Evolutionary conservation across 352 stramenopile genomes (phyloP).

Genomic region (Pelagophyceae sp.): DNA sequence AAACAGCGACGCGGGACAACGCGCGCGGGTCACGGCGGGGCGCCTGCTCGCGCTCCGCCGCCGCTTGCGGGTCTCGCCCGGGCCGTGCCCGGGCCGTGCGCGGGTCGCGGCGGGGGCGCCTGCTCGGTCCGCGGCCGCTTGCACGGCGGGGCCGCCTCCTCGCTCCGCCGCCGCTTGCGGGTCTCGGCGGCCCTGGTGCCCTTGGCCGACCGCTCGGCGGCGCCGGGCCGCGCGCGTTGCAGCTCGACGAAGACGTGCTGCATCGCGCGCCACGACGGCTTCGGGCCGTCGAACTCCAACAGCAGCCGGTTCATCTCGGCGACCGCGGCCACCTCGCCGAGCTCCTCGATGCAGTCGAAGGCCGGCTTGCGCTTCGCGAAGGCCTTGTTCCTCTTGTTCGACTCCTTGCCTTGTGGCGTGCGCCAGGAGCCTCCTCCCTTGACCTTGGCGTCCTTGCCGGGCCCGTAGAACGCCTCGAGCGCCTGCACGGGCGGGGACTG

Average conservation of each 20-base stretch:
- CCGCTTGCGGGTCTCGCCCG: too few species aligned
- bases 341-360: not conserved
- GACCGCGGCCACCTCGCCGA: not conserved
- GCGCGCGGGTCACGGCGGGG: too few species aligned
- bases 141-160: too few species aligned
- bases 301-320: not conserved
- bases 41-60: too few species aligned
- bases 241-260: not conserved
- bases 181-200: too few species aligned
- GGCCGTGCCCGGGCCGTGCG: too few species aligned
- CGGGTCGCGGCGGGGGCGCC: too few species aligned
- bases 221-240: too few species aligned
- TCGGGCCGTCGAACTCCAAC: not conserved
- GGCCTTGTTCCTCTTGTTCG: not conserved
- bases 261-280: not conserved
- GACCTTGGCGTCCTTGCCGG: not conserved
- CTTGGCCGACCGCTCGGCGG: not conserved
- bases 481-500: not conserved
- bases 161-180: too few species aligned
- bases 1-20: too few species aligned
- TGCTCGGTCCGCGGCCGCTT: too few species aligned
- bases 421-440: not conserved
- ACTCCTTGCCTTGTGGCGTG: not conserved
- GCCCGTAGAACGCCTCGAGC: not conserved
- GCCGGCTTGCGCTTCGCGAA: not conserved